A percentile compares a stretch with the other conserved stretches of the same genome.
These are phyloP conservation scores for Exserohilum rostratum DNA, from an alignment of 2,329 filamentous ascomycete genomes.

Conservation along the genomic window DNA sequence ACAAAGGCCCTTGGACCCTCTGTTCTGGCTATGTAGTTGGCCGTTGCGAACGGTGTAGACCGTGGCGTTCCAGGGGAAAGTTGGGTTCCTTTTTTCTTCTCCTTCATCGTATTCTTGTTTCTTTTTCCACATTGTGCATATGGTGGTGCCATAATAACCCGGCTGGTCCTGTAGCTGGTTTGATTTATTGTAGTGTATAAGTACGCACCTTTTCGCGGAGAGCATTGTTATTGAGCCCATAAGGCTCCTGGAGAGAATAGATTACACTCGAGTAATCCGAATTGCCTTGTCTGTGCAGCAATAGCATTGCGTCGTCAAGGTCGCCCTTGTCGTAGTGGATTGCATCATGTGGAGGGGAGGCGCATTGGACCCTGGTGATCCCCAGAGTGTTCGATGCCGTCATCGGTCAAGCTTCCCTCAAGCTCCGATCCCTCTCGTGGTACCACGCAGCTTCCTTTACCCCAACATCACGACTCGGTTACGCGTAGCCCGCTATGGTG, in stretches of 20 bases:
- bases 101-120: constrained; percentile 6
- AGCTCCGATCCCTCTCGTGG: constrained; percentile 10
- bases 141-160: constrained; percentile 5
- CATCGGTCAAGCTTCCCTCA: constrained; percentile 34
- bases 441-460: constrained; percentile 28
- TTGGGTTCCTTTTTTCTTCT: constrained; percentile 2
- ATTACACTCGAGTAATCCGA: constrained; percentile 6
- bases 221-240: constrained; percentile 5
- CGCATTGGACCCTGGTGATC: constrained; percentile 17
- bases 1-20: background rate
- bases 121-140: constrained; percentile 21
- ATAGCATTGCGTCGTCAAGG: background rate
- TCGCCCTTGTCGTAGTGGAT: background rate
- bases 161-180: constrained; percentile 6
- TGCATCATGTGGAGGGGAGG: constrained; percentile 7
- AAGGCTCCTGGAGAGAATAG: constrained; percentile 16
- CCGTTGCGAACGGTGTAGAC: constrained; percentile 6
- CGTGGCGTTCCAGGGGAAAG: constrained; percentile 9
- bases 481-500: constrained; percentile 44
- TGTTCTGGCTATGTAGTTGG: constrained; percentile 5
- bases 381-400: constrained; percentile 28
- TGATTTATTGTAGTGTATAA: constrained; percentile 19
- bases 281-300: background rate
- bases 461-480: constrained; percentile 39
- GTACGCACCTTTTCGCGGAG: constrained; percentile 13